These are phyloP conservation scores for Crucihimalaya himalaica DNA, from an alignment of 345 rosid genomes.

Conservation along the genomic window DNA sequence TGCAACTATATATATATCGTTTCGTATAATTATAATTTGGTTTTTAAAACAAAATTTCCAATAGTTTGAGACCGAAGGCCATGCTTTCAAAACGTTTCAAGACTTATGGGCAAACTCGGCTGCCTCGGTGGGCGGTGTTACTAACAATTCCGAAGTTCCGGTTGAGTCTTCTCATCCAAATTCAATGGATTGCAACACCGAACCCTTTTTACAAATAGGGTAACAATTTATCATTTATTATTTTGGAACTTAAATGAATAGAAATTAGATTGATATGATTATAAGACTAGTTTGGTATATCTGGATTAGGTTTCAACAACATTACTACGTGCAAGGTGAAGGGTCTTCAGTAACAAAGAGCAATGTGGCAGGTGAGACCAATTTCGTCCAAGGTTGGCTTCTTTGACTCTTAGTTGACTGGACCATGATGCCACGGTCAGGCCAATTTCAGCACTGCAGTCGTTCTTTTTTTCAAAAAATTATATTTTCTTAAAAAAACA, in stretches of 20 bases:
- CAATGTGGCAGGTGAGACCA: slow-evolving; percentile 57
- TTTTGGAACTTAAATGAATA: not conserved
- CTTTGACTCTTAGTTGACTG: slow-evolving; percentile 46
- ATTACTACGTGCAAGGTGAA: slow-evolving; percentile 63
- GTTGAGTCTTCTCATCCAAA: slow-evolving; percentile 52
- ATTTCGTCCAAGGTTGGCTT: slow-evolving; percentile 84
- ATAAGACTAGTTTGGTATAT: slow-evolving; percentile 15
- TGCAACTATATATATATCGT: not conserved
- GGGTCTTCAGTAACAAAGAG: slow-evolving; percentile 58
- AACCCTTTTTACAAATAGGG: slow-evolving; percentile 81
- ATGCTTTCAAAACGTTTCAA: slow-evolving; percentile 53
- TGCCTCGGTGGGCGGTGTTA: slow-evolving; percentile 23
- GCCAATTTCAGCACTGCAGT: slow-evolving; percentile 8
- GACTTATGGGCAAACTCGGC: slow-evolving; percentile 56
- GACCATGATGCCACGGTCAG: slow-evolving; percentile 19
- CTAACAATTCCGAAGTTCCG: slow-evolving; percentile 47
- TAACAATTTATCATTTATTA: not conserved
- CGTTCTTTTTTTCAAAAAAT: not conserved
- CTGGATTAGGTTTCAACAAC: slow-evolving; percentile 52
- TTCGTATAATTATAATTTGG: not conserved
- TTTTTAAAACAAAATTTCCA: not conserved
- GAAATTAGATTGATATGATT: not conserved
- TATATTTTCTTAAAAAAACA: not conserved
- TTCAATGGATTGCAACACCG: slow-evolving; percentile 57
- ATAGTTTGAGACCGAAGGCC: slow-evolving; percentile 76